These are phyloP conservation scores for Oxytropis ochrocephala DNA, from an alignment of 306 rosid genomes.

Conservation along the genomic window DNA sequence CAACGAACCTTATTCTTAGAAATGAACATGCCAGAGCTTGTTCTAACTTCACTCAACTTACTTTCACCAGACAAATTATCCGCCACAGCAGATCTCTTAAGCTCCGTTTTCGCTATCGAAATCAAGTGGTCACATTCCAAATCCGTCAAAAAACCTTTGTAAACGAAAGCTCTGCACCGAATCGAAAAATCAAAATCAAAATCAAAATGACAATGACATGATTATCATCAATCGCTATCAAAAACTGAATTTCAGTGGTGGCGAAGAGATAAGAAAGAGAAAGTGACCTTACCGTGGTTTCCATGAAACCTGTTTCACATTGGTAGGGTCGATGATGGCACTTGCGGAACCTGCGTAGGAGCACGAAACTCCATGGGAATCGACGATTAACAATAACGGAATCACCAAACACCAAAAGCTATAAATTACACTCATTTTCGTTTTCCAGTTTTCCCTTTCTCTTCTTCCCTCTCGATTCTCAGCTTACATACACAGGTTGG, in stretches of 20 bases:
- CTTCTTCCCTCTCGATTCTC: not conserved
- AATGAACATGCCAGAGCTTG: constrained; percentile 97
- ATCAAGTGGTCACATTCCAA: constrained; percentile 89
- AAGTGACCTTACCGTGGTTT: constrained; percentile 84
- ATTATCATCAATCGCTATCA: not conserved
- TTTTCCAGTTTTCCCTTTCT: not conserved
- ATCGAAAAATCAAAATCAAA: not conserved
- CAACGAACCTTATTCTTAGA: constrained; percentile 63
- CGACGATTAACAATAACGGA: constrained; percentile 23
- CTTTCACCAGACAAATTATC: constrained; percentile 68
- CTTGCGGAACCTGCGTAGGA: constrained; percentile 72
- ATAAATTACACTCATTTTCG: constrained; percentile 10
- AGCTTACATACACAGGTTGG: too few relatives aligned
- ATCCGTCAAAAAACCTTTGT: constrained; percentile 70
- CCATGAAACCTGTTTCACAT: constrained; percentile 81
- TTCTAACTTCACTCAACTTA: constrained; percentile 69
- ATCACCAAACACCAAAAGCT: constrained; percentile 23
- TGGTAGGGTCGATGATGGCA: constrained; percentile 70
- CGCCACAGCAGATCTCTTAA: constrained; percentile 89
- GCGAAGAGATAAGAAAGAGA: not conserved
- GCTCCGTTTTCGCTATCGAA: constrained; percentile 77
- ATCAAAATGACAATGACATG: not conserved
- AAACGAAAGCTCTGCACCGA: constrained; percentile 74
- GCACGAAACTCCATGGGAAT: constrained; percentile 19
- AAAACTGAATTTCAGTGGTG: not conserved